Evolutionary conservation across 2,329 filamentous ascomycete genomes (phyloP), one percentile per base, ranked within the genome.

Genomic region (Fusarium falciforme): DNA sequence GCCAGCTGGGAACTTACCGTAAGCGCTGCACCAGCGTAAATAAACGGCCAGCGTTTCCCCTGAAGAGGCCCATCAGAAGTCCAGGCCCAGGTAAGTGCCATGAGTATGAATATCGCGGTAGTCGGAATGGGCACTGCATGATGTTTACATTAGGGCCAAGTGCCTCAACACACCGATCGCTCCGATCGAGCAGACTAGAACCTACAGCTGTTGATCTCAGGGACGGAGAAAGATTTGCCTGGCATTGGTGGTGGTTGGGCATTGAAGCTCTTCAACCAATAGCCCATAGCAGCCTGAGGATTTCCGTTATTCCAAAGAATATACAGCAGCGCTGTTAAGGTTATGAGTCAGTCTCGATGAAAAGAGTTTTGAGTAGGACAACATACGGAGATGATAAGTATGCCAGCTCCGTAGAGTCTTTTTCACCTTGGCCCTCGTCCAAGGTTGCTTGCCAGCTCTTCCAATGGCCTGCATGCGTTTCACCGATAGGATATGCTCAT

Each of bases 241-340:
- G 72, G 72, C 44, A 74, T 61, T 6, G 72, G 72, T 9, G 72
- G 38, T 7, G 72, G 72, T 1, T 73, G 35, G 5, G 17, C 44
- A 29, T 74, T 74, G 63, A 74, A 74, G 22, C 72, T 74, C 55
- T 74, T 74, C 9, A 74, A n/a, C 72, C 72, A 74, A 61, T 67
- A 74, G 5, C 72, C 72, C 72, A 74, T 74, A 16, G 64, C 70
- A 8, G 44, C 38, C 17, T 73, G 72, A 1, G 72, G 72, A 29
- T 49, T 63, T 22, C 64, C 72, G 11, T 74, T 74, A 20, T 74
- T 74, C 72, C 72, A 74, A n/a, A 74, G 44, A 31, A 74, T 40
- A 10, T 74, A 74, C 2, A 73, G 40, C 12, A 73, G 6, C 2
- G 72, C 72, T 74, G 16, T 25, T 14, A 14, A 3, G 25, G 14